Evolutionary conservation across 2,329 filamentous ascomycete genomes (phyloP).

Genomic region (Paraphaeosphaeria minitans): DNA sequence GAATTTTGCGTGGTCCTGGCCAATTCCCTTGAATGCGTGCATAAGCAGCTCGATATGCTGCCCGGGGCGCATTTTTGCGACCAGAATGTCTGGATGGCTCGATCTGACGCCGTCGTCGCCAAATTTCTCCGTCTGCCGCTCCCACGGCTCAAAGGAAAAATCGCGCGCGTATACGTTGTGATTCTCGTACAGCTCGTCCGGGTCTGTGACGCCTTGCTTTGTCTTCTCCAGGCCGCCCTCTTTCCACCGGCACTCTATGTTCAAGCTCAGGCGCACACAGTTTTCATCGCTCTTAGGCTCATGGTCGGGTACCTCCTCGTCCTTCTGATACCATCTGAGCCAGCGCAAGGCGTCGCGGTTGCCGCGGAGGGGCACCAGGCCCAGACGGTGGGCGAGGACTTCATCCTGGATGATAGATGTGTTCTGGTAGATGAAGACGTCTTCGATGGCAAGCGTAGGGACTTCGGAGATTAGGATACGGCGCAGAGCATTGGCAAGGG

Average conservation of each 20-base stretch:
- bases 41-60: conserved; percentile 86
- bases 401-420: conserved; percentile 98
- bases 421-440: conserved; percentile 92
- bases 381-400: conserved; percentile 87
- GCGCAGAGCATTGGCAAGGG: conserved; percentile 95
- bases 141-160: conserved; percentile 76
- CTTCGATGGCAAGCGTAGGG: conserved; percentile 91
- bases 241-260: conserved; percentile 81
- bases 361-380: conserved; percentile 87
- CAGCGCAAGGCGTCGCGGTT: conserved; percentile 77
- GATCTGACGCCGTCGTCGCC: conserved; percentile 70
- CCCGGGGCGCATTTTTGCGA: conserved; percentile 90
- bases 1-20: conserved; percentile 95
- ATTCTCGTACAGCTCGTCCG: conserved; percentile 81
- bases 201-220: conserved; percentile 74
- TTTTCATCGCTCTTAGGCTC: conserved; percentile 72
- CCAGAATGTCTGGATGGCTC: conserved; percentile 88
- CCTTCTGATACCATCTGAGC: conserved; percentile 80
- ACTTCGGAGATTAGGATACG: conserved; percentile 95
- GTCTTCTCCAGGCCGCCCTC: conserved; percentile 62
- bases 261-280: conserved; percentile 78
- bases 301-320: conserved; percentile 1
- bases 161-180: conserved; percentile 65
- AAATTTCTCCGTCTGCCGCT: conserved; percentile 54
- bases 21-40: conserved; percentile 94